Percentiles rank a stretch among this genome's conserved stretches.
Evolutionary conservation across 2,329 filamentous ascomycete genomes (phyloP).

Genomic region (Alternaria gaisen): DNA sequence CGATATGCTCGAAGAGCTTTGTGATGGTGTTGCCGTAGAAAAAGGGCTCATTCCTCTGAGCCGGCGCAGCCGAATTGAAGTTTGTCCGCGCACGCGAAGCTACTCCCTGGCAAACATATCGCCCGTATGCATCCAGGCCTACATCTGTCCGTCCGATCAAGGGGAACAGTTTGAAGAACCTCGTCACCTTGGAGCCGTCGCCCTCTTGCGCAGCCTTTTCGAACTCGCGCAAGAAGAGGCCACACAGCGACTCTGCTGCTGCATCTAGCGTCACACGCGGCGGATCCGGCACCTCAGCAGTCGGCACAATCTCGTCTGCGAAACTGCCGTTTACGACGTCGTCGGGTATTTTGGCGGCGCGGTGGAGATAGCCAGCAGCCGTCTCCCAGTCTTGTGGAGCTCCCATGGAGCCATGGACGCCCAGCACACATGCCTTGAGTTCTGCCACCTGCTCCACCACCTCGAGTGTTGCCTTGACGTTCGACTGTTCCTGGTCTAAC

Average conservation of each 20-base stretch:
- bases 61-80: constrained; percentile 72
- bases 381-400: constrained; percentile 99
- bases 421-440: constrained; percentile 94
- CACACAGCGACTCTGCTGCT: constrained; percentile 88
- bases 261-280: constrained; percentile 86
- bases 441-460: constrained; percentile 97
- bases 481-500: constrained; percentile 88
- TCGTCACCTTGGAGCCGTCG: constrained; percentile 88
- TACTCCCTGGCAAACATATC: constrained; percentile 95
- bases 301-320: constrained; percentile 91
- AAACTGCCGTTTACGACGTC: constrained; percentile 85
- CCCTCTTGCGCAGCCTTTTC: constrained; percentile 86
- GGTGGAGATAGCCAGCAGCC: constrained; percentile 85
- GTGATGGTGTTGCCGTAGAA: constrained; percentile 93
- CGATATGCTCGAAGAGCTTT: constrained; percentile 95
- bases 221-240: constrained; percentile 91
- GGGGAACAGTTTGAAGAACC: constrained; percentile 98
- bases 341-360: constrained; percentile 81
- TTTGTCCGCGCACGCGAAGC: constrained; percentile 82
- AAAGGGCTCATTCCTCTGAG: constrained; percentile 76
- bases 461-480: constrained; percentile 87
- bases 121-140: constrained; percentile 91
- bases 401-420: constrained; percentile 95
- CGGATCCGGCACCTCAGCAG: constrained; percentile 91
- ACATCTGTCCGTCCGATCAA: constrained; percentile 89